Percentiles rank a stretch among this genome's conserved stretches.
Evolutionary conservation across 1,284 basidiomycete species (phyloP).

Genomic region (Phlebopus sp.): DNA sequence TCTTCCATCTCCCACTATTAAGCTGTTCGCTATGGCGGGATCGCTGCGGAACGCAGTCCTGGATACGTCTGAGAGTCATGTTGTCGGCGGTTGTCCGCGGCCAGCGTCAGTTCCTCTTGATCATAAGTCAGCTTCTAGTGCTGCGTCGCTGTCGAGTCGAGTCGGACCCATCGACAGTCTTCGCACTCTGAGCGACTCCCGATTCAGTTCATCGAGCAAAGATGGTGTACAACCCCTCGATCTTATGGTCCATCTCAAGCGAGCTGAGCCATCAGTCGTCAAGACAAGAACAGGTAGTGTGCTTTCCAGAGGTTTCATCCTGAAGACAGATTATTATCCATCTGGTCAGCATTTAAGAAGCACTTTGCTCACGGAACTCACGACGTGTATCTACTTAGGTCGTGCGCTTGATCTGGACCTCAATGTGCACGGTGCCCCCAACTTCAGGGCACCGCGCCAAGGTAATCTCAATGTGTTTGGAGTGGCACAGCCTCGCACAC

Average conservation of each 20-base stretch:
- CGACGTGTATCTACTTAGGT: constrained; percentile 41
- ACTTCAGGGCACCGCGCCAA: constrained; percentile 82
- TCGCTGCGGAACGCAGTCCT: background rate
- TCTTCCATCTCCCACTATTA: no score
- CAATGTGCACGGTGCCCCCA: constrained; percentile 92
- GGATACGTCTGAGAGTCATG: background rate
- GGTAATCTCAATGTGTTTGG: constrained; percentile 87
- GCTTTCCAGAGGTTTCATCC: constrained; percentile 84
- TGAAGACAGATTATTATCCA: constrained; percentile 94
- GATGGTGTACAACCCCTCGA: constrained; percentile 41
- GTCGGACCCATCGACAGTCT: constrained; percentile 4
- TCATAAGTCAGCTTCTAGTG: constrained; percentile 4
- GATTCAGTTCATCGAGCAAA: constrained; percentile 1
- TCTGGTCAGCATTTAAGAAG: constrained; percentile 48
- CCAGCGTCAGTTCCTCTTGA: constrained; percentile 13
- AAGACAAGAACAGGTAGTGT: constrained; percentile 89
- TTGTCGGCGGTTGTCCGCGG: background rate
- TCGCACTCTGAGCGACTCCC: constrained; percentile 4
- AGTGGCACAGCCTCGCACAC: constrained; percentile 91
- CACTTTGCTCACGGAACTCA: constrained; percentile 5
- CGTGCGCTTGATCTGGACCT: constrained; percentile 90
- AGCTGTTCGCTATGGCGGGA: background rate
- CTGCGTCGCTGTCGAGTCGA: constrained; percentile 7
- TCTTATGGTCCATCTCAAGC: constrained; percentile 57
- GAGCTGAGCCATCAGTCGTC: constrained; percentile 72